Base-by-base conservation (phyloP, 208 protist species). In the Kentomonas sorsogonicus region DNA sequence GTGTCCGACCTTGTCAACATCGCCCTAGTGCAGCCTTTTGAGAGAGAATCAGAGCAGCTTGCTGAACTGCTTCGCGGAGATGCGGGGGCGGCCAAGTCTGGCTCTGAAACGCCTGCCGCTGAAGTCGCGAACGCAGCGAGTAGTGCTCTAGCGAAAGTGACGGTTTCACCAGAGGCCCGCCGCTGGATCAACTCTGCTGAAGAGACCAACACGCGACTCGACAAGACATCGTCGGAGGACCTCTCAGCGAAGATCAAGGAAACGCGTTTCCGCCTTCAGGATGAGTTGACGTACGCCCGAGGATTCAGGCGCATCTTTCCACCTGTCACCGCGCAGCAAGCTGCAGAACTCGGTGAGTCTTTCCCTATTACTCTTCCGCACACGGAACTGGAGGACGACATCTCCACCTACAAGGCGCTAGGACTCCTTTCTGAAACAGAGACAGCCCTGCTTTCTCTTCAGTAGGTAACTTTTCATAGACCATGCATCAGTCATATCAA, bases 271-370 rank as follows among this genome's bases (percentile, higher is more conserved):
- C 63, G 67, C 11, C 53, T 95, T 31, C 55, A 76, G 50, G 89
- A 95, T 44, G 85, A 92, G 45, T 53, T 80, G 3, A 34, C 47
- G 20, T 87, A 84, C 56, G 71, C 74, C 7, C 66, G 89, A 5
- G 89, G 89, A 0, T 95, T 95, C 44, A 69, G 80, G 25, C 82
- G 84, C 34, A 85, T 95, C 9, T 95, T 90, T 53, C 89, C 89
- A 22, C 78, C 78, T 1, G 30, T 79, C 23, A 10, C 48, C 20
- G 34, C 18, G 13, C 26, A 25, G 3, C 33, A 43, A 5, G 51
- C 51, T n/a, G 20, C 10, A 44, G 26, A 1, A 29, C 6, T n/a
- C 18, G 2, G 54, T 2, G 7, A 3, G 25, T n/a, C n/a, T n/a
- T n/a, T n/a, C 7, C 60, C 60, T 0, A 29, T 69, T 18, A 48